phyloP scores from a whole-genome alignment of 2,329 filamentous ascomycete genomes.

The Ophiosphaerella korrae region DNA sequence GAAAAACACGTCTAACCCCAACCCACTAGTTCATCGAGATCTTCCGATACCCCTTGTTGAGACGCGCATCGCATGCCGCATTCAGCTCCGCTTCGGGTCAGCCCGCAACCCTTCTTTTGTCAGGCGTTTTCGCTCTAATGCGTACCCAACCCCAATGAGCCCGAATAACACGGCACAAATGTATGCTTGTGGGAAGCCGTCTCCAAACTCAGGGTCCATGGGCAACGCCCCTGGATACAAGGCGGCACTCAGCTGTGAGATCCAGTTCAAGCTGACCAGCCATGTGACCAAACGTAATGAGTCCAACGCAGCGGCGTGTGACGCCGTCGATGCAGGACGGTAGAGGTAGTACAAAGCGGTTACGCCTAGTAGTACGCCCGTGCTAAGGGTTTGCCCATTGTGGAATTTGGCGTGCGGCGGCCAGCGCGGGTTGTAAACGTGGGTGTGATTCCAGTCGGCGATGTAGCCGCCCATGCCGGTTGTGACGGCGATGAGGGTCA shows the following conservation, averaged over 20 bases:
- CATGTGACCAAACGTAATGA: slow-evolving; percentile 25
- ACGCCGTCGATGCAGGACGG: not conserved
- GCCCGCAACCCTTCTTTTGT: no score
- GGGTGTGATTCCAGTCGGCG: slow-evolving; percentile 33
- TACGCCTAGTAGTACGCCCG: slow-evolving; percentile 49
- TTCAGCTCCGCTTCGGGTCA: no score
- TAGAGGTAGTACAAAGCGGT: slow-evolving; percentile 45
- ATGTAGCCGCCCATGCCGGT: no score
- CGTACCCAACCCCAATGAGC: slow-evolving; percentile 38
- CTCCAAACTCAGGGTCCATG: slow-evolving; percentile 55
- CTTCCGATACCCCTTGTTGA: no score
- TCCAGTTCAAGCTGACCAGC: slow-evolving; percentile 52
- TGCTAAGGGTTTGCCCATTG: slow-evolving; percentile 59
- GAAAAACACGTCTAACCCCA: no score
- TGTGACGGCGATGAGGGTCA: no score
- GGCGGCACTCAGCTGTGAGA: slow-evolving; percentile 51
- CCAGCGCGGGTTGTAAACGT: slow-evolving; percentile 57
- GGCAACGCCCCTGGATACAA: slow-evolving; percentile 54
- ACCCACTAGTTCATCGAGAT: no score
- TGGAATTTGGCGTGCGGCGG: slow-evolving; percentile 59
- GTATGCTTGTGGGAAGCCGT: slow-evolving; percentile 45
- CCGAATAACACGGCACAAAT: slow-evolving; percentile 29
- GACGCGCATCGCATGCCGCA: no score
- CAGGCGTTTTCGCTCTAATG: slow-evolving; percentile 19
- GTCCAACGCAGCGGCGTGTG: not conserved